These are phyloP conservation scores for Pythium guiyangense DNA, from an alignment of 352 stramenopile species.

Conservation along the genomic window DNA sequence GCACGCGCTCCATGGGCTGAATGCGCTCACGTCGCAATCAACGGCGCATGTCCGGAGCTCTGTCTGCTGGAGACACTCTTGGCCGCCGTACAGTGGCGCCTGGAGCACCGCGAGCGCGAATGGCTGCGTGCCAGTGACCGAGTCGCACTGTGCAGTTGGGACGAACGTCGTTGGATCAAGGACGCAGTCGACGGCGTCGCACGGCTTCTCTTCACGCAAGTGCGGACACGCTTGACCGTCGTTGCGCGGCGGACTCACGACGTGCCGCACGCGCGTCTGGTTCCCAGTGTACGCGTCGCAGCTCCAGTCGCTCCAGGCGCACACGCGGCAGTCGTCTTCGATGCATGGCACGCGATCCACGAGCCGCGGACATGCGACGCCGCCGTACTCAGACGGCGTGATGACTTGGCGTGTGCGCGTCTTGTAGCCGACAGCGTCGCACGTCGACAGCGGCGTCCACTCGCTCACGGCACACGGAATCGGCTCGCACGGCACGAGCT, in stretches of 20 bases:
- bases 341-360: slow-evolving; percentile 21
- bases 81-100: slow-evolving; percentile 31
- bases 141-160: slow-evolving; percentile 15
- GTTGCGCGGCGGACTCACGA: slow-evolving; percentile 26
- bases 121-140: slow-evolving; percentile 19
- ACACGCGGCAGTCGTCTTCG: slow-evolving; percentile 27
- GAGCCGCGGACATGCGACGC: slow-evolving; percentile 15
- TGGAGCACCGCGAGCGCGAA: slow-evolving; percentile 21
- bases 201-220: slow-evolving; percentile 21
- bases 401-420: slow-evolving; percentile 18
- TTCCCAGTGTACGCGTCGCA: slow-evolving; percentile 25
- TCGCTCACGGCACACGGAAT: slow-evolving; percentile 21
- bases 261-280: slow-evolving; percentile 31
- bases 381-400: slow-evolving; percentile 17
- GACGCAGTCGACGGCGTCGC: slow-evolving; percentile 39
- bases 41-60: slow-evolving; percentile 29
- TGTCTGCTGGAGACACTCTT: slow-evolving; percentile 16
- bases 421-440: slow-evolving; percentile 23
- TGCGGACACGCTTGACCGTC: slow-evolving; percentile 23
- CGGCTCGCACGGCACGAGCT: slow-evolving; percentile 18
- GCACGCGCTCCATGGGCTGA: slow-evolving; percentile 31
- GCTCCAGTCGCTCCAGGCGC: slow-evolving; percentile 25
- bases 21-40: slow-evolving; percentile 39
- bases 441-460: slow-evolving; percentile 23
- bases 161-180: slow-evolving; percentile 31